Evolutionary conservation across 352 stramenopile genomes (phyloP), one percentile per base, ranked within the genome.

Genomic region (Phytopythium montanum): DNA sequence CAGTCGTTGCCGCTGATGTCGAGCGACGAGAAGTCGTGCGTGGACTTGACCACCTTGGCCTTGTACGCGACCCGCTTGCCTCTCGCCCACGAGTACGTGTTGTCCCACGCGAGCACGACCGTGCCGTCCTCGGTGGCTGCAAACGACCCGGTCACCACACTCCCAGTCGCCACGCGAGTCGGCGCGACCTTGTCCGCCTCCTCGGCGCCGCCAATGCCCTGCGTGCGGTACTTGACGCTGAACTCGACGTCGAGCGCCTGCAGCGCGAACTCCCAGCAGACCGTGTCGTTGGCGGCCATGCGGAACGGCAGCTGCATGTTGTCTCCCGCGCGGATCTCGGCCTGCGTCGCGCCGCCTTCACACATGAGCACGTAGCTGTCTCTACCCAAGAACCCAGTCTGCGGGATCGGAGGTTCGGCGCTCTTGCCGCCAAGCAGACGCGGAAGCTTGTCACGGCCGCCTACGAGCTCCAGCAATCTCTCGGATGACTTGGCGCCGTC

Each of bases 401-500:
- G 76, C 14, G 79, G 82, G 55, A 92, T 83, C 5, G 70, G 65
- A 13, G 84, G 74, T 2, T 61, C 55, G n/a, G 68, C 64, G 55
- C 72, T 81, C 53, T 82, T 83, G 23, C 82, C 82, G 8, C 78
- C 80, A 9, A 89, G 54, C 18, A 89, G 58, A 54, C 81, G 87
- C 0, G 78, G 81, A 1, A 88, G 58, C 10, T 69, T 74, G 29
- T 88, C 76, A 19, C 81, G 76, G 2, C 72, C 64, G 13, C 76
- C 76, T 2, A 85, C 33, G 18, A 26, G 79, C 68, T 25, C 68
- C 73, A 54, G 62, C 54, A 16, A 70, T 18, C 18, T 83, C 10
- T 93, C 85, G 8, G 85, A 77, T 53, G 98, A 94, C 68, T 97
- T 98, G 4, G 99, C 96, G 21, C 96, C 91, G 65, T 99, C 99